These are phyloP conservation scores for Pseudozyma hubeiensis DNA, from an alignment of 1,284 basidiomycete species.

Conservation along the genomic window DNA sequence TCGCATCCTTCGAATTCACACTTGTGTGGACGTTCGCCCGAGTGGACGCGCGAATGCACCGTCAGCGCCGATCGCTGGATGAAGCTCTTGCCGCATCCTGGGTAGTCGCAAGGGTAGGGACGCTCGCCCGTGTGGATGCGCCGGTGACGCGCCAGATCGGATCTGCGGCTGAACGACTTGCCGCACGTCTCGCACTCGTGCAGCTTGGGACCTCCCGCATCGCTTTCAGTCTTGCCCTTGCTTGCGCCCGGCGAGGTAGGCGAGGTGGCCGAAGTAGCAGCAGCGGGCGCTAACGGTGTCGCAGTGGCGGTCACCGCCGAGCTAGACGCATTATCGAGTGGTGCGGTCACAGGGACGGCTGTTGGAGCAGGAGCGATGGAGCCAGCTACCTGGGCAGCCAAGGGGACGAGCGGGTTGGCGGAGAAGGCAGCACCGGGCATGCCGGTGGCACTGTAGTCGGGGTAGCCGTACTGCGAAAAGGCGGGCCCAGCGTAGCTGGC, in stretches of 20 bases:
- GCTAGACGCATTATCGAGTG: constrained; percentile 10
- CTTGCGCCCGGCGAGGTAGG: constrained; percentile 26
- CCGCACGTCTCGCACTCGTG: constrained; percentile 66
- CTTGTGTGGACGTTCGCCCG: constrained; percentile 86
- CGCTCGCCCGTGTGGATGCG: constrained; percentile 89
- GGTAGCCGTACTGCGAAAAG: constrained; percentile 41
- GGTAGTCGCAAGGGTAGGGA: constrained; percentile 75
- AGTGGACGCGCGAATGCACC: constrained; percentile 86
- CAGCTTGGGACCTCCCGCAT: constrained; percentile 66
- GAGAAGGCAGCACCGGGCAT: constrained; percentile 42
- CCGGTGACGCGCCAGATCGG: constrained; percentile 73
- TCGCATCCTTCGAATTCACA: constrained; percentile 76
- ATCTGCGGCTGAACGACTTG: constrained; percentile 66
- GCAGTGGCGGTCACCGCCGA: constrained; percentile 11
- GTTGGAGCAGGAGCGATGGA: constrained; percentile 21
- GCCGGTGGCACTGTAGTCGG: constrained; percentile 41
- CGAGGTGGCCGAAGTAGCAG: constrained; percentile 30
- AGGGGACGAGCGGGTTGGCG: constrained; percentile 39
- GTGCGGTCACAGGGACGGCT: constrained; percentile 9
- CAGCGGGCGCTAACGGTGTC: constrained; percentile 13
- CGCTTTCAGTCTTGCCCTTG: constrained; percentile 59
- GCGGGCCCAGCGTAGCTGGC: constrained; percentile 25
- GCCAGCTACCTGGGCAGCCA: constrained; percentile 44
- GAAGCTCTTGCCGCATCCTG: constrained; percentile 70
- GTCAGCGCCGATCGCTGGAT: constrained; percentile 75